Conservation (phyloP, 306 rosid species). For the Casuarina cunninghamiana region DNA sequence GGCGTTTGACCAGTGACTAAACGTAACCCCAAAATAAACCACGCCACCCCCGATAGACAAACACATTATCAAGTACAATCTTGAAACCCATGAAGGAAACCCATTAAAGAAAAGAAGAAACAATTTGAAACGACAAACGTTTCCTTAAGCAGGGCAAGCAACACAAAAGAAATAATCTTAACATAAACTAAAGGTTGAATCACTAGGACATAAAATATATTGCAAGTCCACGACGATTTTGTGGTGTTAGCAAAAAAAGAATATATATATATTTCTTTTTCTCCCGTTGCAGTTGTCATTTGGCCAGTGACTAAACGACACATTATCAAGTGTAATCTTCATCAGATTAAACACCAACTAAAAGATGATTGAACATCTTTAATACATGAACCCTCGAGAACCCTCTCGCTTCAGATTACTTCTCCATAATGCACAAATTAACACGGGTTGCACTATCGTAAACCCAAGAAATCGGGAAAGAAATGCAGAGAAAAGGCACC, state of each 20-base stretch:
- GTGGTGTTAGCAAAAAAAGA: background rate
- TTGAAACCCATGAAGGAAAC: background rate
- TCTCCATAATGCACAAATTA: background rate
- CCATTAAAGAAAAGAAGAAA: background rate
- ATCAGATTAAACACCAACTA: background rate
- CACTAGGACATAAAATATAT: background rate
- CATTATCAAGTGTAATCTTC: background rate
- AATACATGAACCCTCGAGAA: background rate
- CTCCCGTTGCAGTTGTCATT: too few species aligned
- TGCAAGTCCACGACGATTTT: background rate
- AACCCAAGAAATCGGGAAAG: background rate
- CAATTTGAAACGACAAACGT: background rate
- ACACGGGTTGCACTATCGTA: background rate
- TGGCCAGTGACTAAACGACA: background rate
- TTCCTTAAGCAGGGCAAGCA: background rate
- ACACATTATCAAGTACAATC: background rate
- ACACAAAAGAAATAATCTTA: too few species aligned
- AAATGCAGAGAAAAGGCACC: background rate
- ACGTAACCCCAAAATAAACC: background rate
- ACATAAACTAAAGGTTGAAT: background rate
- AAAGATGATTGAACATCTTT: background rate
- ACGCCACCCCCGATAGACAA: background rate
- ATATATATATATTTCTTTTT: background rate
- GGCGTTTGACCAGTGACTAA: background rate
- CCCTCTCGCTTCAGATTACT: background rate